These are phyloP conservation scores for Rachicladosporium sp. DNA, from an alignment of 2,329 filamentous ascomycete species.

Conservation along the genomic window DNA sequence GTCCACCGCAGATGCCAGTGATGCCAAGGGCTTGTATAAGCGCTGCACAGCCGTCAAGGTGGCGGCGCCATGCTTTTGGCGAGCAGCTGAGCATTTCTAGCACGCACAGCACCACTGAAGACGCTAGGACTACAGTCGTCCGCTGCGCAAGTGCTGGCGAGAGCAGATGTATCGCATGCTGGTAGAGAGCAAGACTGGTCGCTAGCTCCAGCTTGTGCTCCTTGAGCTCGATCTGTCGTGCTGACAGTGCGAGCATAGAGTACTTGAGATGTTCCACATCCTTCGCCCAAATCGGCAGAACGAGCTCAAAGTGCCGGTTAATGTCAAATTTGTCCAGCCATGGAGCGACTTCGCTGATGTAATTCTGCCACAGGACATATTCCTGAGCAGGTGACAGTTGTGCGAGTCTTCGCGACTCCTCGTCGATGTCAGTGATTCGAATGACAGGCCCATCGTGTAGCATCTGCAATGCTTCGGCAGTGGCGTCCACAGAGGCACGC, in stretches of 20 bases:
- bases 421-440: slow-evolving; percentile 1
- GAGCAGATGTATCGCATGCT: slow-evolving; percentile 33
- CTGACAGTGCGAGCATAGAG: slow-evolving; percentile 39
- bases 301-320: slow-evolving; percentile 36
- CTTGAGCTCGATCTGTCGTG: slow-evolving; percentile 37
- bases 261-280: slow-evolving; percentile 31
- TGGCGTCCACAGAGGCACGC: not conserved
- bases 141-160: slow-evolving; percentile 28
- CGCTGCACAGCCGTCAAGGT: slow-evolving; percentile 42
- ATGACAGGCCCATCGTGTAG: not conserved
- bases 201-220: slow-evolving; percentile 29
- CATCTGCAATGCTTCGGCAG: not conserved
- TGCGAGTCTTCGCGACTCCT: slow-evolving; percentile 12
- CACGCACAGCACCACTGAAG: slow-evolving; percentile 32
- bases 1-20: slow-evolving; percentile 36
- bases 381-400: slow-evolving; percentile 8
- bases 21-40: slow-evolving; percentile 37
- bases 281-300: slow-evolving; percentile 35
- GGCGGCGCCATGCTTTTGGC: slow-evolving; percentile 37
- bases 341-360: slow-evolving; percentile 38
- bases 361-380: slow-evolving; percentile 22
- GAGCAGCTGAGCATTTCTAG: slow-evolving; percentile 35
- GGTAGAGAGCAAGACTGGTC: slow-evolving; percentile 39
- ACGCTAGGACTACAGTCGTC: slow-evolving; percentile 31
- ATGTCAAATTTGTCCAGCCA: slow-evolving; percentile 46